Evolutionary conservation across 257 asterid genomes (phyloP).

Genomic region (Solanum raphanifolium): DNA sequence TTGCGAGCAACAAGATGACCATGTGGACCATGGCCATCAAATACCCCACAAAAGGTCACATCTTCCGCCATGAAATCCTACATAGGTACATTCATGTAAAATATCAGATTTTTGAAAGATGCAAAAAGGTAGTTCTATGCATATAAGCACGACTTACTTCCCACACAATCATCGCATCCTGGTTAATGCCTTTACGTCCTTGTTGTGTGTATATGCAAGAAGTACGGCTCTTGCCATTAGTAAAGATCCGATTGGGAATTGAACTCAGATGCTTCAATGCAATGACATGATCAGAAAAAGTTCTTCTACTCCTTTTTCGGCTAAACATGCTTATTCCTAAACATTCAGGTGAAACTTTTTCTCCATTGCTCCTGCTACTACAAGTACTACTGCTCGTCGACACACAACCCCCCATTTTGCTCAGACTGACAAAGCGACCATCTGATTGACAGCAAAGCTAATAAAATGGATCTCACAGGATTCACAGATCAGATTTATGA

Average conservation of each 20-base stretch:
- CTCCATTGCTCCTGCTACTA: slow-evolving; percentile 71
- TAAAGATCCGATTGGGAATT: slow-evolving; percentile 62
- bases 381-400: slow-evolving; percentile 70
- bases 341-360: slow-evolving; percentile 53
- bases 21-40: slow-evolving; percentile 96
- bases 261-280: slow-evolving; percentile 61
- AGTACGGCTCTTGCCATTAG: slow-evolving; percentile 65
- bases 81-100: neutral
- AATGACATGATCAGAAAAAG: slow-evolving; percentile 46
- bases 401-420: slow-evolving; percentile 85
- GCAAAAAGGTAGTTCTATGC: neutral
- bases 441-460: slow-evolving; percentile 16
- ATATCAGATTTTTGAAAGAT: neutral
- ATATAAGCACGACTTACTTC: slow-evolving; percentile 47
- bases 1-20: slow-evolving; percentile 95
- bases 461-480: slow-evolving; percentile 14
- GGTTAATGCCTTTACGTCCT: slow-evolving; percentile 96
- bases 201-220: slow-evolving; percentile 96
- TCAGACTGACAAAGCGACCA: slow-evolving; percentile 41
- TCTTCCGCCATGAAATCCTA: slow-evolving; percentile 90
- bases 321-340: slow-evolving; percentile 47
- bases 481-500: neutral
- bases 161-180: slow-evolving; percentile 98
- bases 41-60: slow-evolving; percentile 79
- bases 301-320: slow-evolving; percentile 47